Evolutionary conservation across 1,139 yeast genomes (phyloP), one percentile per base, ranked within the genome.

Genomic region (Saccharomyces hybrid): DNA sequence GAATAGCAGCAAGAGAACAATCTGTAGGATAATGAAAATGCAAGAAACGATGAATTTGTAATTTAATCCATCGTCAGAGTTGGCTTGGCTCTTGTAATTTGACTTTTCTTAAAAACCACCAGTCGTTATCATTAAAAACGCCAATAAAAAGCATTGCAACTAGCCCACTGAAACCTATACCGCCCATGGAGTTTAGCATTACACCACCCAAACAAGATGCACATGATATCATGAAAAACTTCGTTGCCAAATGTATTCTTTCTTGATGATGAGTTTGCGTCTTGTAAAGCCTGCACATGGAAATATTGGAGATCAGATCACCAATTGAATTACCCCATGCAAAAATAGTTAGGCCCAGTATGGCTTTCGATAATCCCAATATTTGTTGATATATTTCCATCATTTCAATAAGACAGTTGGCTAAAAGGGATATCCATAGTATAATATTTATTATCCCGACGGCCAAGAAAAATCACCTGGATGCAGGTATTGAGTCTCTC

Each of bases 281-380:
- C 16, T 61, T 59, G 55, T 70, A 69, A 5, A 69, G 58, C 51
- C 59, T 63, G 51, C 71, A 69, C 70, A 70, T 68, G 1, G 96
- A 88, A 52, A 86, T 77, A 66, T 93, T 90, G 0, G 97, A 86
- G 7, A 93, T 83, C 55, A 91, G 76, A 65, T 93, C 99, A n/a
- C 98, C 97, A 4, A 89, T 73, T 0, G 97, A 90, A 67, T 91
- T 93, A 6, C 99, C 99, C 61, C 91, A 74, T 0, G 98, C 97
- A 73, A 91, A 90, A 0, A 91, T 79, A 0, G 97, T 90, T 27
- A 90, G 75, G 0, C 98, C 98, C 21, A 89, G 71, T 6, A 91
- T 80, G 1, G 95, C 95, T 61, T 90, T 96, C 21, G 91, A 83
- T 2, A 69, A 59, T 4, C 65, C 62, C 7, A 69, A 66, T 3